Conservation (phyloP, 78 protist species). For the Dictyostelium purpureum region DNA sequence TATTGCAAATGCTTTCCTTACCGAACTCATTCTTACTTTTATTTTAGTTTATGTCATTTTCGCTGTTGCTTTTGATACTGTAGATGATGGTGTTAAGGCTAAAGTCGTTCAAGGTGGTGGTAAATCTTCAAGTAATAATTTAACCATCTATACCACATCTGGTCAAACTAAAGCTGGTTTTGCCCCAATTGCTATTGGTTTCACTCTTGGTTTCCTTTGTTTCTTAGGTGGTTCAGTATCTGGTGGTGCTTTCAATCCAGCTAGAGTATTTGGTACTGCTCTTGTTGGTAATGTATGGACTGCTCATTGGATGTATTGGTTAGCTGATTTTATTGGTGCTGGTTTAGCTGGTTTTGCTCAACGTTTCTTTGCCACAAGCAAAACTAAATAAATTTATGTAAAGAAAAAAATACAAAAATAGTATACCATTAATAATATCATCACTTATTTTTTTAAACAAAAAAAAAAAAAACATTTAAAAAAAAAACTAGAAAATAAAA, state of each 20-base stretch:
- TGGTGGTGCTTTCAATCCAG: slow-evolving; percentile 86
- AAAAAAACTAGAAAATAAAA: too few species aligned
- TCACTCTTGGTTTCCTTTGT: slow-evolving; percentile 85
- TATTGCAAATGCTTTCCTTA: slow-evolving; percentile 58
- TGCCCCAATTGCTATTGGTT: slow-evolving; percentile 86
- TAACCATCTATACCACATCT: slow-evolving; percentile 78
- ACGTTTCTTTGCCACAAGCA: slow-evolving; percentile 26
- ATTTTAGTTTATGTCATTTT: slow-evolving; percentile 82
- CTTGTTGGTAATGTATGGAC: slow-evolving; percentile 58
- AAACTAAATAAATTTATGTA: too few species aligned
- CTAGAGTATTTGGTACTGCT: slow-evolving; percentile 75
- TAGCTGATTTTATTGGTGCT: slow-evolving; percentile 74
- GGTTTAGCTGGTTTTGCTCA: slow-evolving; percentile 74
- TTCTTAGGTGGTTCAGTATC: slow-evolving; percentile 78
- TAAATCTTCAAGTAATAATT: slow-evolving; percentile 45
- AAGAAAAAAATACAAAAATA: too few species aligned
- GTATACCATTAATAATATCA: too few species aligned
- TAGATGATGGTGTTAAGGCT: slow-evolving; percentile 39
- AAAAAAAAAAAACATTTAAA: too few species aligned
- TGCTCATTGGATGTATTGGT: slow-evolving; percentile 68
- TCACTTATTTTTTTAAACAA: too few species aligned
- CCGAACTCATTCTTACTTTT: slow-evolving; percentile 66
- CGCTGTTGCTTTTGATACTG: slow-evolving; percentile 82
- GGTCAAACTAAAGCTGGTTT: slow-evolving; percentile 82
- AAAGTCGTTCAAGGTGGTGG: slow-evolving; percentile 54